phyloP scores from a whole-genome alignment of 148 eudicot genomes.

The Salicornia ramosissima region DNA sequence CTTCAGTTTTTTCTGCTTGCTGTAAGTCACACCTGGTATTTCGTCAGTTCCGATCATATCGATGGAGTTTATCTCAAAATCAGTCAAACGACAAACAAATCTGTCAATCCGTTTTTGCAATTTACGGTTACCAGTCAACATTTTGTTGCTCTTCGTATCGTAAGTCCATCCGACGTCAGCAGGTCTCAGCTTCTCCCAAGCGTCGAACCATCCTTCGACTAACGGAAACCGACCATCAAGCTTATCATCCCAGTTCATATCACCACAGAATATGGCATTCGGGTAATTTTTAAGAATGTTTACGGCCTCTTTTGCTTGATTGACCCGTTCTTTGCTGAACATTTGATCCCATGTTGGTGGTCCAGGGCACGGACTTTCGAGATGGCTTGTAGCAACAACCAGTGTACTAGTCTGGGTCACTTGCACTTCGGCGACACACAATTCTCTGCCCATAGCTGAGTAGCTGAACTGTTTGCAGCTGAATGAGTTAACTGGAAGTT shows the following conservation, averaged over 20 bases:
- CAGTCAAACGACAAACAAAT: conserved; percentile 47
- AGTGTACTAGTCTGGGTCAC: conserved; percentile 30
- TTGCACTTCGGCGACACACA: conserved; percentile 59
- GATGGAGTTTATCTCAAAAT: conserved; percentile 43
- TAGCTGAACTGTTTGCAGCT: conserved; percentile 51
- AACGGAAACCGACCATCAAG: conserved; percentile 65
- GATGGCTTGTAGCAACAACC: conserved; percentile 74
- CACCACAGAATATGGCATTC: conserved; percentile 81
- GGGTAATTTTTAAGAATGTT: conserved; percentile 36
- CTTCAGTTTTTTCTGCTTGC: conserved; percentile 60
- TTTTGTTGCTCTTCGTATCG: conserved; percentile 74
- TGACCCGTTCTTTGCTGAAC: conserved; percentile 87
- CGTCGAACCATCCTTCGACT: conserved; percentile 75
- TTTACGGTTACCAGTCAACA: conserved; percentile 52
- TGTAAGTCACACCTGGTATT: conserved; percentile 50
- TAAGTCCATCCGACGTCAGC: conserved; percentile 68
- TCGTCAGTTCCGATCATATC: conserved; percentile 77
- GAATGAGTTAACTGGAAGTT: conserved; percentile 69
- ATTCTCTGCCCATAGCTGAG: conserved; percentile 70
- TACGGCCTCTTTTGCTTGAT: conserved; percentile 72
- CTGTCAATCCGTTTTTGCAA: conserved; percentile 75
- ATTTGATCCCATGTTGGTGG: conserved; percentile 91
- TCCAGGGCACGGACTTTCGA: conserved; percentile 84
- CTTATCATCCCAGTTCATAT: conserved; percentile 96
- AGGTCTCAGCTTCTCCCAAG: conserved; percentile 62